These are phyloP conservation scores for Schizothecium vesticola DNA, from an alignment of 495 filamentous ascomycete species.

Conservation along the genomic window DNA sequence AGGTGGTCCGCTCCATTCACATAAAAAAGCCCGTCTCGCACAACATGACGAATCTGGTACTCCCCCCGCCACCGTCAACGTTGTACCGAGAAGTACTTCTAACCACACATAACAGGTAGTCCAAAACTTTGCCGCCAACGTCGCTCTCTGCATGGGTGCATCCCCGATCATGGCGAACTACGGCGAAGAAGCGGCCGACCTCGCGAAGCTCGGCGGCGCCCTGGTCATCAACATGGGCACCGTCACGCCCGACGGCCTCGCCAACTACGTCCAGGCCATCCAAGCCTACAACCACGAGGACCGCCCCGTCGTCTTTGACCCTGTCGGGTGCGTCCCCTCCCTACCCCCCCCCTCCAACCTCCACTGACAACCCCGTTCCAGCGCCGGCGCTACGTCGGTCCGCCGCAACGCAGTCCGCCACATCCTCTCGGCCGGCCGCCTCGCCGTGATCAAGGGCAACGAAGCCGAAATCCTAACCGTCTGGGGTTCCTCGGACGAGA, in stretches of 20 bases:
- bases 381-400: constrained; percentile 70
- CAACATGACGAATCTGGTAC: constrained; percentile 85
- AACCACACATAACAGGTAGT: constrained; percentile 50
- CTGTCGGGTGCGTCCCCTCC: constrained; percentile 58
- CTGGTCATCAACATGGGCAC: constrained; percentile 96
- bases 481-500: constrained; percentile 45
- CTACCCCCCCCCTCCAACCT: neutral
- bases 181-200: constrained; percentile 73
- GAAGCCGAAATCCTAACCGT: constrained; percentile 83
- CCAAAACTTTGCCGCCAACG: constrained; percentile 88
- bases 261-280: constrained; percentile 56
- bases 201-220: constrained; percentile 59
- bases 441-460: constrained; percentile 91
- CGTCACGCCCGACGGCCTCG: constrained; percentile 62
- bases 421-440: constrained; percentile 69
- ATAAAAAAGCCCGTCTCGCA: constrained; percentile 70
- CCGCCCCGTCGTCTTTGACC: constrained; percentile 78
- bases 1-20: constrained; percentile 55
- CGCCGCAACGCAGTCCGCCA: constrained; percentile 64
- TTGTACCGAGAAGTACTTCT: neutral
- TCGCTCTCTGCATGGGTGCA: constrained; percentile 76
- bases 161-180: constrained; percentile 93
- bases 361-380: constrained; percentile 7
- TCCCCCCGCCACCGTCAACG: neutral
- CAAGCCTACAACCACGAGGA: constrained; percentile 71